Evolutionary conservation across 2,329 filamentous ascomycete species (phyloP).

Genomic region (Venturia asperata): DNA sequence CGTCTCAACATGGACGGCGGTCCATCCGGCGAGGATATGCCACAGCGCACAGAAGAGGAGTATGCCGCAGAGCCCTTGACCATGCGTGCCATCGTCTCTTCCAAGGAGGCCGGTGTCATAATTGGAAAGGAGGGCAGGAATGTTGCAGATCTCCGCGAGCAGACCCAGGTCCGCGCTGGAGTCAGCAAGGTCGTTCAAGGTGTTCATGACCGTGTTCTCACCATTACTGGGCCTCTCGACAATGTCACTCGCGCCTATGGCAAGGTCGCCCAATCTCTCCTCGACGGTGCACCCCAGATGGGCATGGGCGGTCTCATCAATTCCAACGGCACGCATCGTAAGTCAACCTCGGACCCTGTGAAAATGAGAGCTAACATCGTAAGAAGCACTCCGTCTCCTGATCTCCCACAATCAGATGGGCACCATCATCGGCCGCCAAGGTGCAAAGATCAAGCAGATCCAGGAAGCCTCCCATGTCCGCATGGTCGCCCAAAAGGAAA

Average conservation of each 20-base stretch:
- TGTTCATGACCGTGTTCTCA: slow-evolving; percentile 93
- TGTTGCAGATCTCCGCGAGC: slow-evolving; percentile 90
- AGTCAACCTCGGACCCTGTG: slow-evolving; percentile 33
- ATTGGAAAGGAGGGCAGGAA: slow-evolving; percentile 99
- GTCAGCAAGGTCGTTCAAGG: slow-evolving; percentile 98
- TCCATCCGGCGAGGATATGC: slow-evolving; percentile 59
- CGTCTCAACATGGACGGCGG: slow-evolving; percentile 17
- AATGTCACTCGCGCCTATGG: slow-evolving; percentile 88
- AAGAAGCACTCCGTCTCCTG: slow-evolving; percentile 82
- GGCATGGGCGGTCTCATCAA: slow-evolving; percentile 89
- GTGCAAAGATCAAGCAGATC: slow-evolving; percentile 98
- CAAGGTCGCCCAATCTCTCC: slow-evolving; percentile 80
- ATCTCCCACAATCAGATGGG: slow-evolving; percentile 99
- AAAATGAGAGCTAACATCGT: slow-evolving; percentile 25
- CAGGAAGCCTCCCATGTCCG: slow-evolving; percentile 94
- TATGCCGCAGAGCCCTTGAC: slow-evolving; percentile 90
- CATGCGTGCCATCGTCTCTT: slow-evolving; percentile 93
- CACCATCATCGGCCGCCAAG: slow-evolving; percentile 94
- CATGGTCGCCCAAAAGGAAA: slow-evolving; percentile 99
- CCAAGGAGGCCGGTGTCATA: slow-evolving; percentile 97
- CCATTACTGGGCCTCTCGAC: slow-evolving; percentile 83
- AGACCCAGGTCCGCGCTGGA: slow-evolving; percentile 95
- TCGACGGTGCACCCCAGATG: slow-evolving; percentile 90
- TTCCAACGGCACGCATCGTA: slow-evolving; percentile 91
- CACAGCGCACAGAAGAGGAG: slow-evolving; percentile 91